Conservation (phyloP, 495 filamentous ascomycete genomes). For the Saxispiralis lemnorum region DNA sequence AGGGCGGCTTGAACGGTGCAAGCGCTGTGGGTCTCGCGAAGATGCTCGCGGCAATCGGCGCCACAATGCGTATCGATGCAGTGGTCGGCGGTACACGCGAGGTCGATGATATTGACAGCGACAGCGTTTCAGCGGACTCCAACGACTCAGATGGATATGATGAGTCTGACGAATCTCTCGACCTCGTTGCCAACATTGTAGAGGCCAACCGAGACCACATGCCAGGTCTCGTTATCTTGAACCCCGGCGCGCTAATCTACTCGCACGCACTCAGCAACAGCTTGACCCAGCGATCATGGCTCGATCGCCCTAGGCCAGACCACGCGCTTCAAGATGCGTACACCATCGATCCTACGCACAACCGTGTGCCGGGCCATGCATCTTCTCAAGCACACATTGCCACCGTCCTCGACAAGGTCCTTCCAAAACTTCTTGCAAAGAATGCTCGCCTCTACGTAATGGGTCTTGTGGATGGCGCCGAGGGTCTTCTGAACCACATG, state of each 20-base stretch:
- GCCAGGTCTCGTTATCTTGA: conserved; percentile 24
- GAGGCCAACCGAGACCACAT: background rate
- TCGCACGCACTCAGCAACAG: conserved; percentile 15
- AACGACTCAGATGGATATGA: background rate
- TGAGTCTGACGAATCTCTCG: background rate
- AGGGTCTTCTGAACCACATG: conserved; percentile 10
- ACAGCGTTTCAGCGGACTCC: background rate
- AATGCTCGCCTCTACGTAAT: conserved; percentile 22
- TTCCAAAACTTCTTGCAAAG: conserved; percentile 14
- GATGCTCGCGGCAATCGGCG: conserved; percentile 17
- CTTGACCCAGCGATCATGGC: conserved; percentile 18
- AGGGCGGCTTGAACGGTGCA: conserved; percentile 45
- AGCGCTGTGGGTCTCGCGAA: conserved; percentile 45
- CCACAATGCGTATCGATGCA: no score
- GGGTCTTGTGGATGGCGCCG: conserved; percentile 19
- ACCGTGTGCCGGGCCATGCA: conserved; percentile 18
- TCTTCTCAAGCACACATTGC: conserved; percentile 19
- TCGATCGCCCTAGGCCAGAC: conserved; percentile 10
- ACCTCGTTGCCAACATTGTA: background rate
- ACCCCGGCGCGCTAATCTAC: conserved; percentile 23
- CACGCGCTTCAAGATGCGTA: conserved; percentile 8
- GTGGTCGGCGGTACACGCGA: no score
- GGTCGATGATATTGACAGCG: background rate
- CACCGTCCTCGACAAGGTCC: conserved; percentile 19
- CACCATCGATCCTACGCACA: conserved; percentile 13